A percentile compares a stretch with the other conserved stretches of the same genome.
phyloP scores from a whole-genome alignment of 192 early-diverging fungal genomes.

The Kickxella alabastrina region DNA sequence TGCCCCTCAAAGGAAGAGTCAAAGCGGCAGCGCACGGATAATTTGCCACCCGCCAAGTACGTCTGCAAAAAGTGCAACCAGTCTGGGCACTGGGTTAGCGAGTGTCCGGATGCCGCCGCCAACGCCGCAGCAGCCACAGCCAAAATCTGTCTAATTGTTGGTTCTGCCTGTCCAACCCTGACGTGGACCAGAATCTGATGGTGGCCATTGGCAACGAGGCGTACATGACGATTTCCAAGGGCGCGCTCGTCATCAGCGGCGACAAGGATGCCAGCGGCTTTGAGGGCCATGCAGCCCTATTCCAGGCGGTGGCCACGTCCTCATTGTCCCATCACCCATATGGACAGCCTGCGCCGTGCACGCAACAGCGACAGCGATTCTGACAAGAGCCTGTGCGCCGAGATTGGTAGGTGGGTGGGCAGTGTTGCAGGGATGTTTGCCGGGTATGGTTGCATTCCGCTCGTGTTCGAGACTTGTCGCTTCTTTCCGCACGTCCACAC shows the following conservation, averaged over 20 bases:
- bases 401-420: constrained; percentile 50
- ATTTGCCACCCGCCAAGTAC: constrained; percentile 44
- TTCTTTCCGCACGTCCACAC: constrained; percentile 45
- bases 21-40: constrained; percentile 23
- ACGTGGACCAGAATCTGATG: constrained; percentile 87
- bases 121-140: constrained; percentile 5
- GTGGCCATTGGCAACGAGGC: constrained; percentile 74
- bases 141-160: constrained; percentile 63
- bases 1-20: constrained; percentile 54
- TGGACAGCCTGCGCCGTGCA: constrained; percentile 32
- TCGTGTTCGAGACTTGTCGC: constrained; percentile 71
- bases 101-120: constrained; percentile 40
- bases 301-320: constrained; percentile 78
- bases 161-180: constrained; percentile 94
- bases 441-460: constrained; percentile 60
- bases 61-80: constrained; percentile 52
- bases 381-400: constrained; percentile 55
- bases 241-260: constrained; percentile 63
- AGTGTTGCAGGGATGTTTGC: constrained; percentile 47
- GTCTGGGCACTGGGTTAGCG: constrained; percentile 52
- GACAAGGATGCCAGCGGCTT: neutral
- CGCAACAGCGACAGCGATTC: constrained; percentile 30
- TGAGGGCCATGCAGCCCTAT: constrained; percentile 40
- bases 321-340: constrained; percentile 70
- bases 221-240: constrained; percentile 86